phyloP scores from a whole-genome alignment of 2,329 filamentous ascomycete species.

The Falciphora oryzae region DNA sequence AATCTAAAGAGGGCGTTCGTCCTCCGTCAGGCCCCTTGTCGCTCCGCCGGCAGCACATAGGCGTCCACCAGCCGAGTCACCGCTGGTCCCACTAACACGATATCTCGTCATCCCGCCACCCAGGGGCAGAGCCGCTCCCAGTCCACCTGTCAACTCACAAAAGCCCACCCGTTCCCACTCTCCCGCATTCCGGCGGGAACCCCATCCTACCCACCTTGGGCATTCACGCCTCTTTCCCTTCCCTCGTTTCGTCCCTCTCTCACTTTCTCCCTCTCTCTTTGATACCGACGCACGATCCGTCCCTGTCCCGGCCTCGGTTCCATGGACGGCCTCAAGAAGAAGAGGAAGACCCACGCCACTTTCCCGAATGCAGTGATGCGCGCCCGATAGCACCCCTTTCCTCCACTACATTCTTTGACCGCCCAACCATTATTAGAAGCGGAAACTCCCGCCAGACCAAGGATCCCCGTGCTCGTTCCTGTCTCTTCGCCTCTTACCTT shows the following conservation, averaged over 20 bases:
- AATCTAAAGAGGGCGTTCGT: background rate
- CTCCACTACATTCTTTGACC: background rate
- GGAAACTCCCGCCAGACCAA: background rate
- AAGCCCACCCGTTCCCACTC: constrained; percentile 1
- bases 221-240: background rate
- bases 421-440: background rate
- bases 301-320: constrained; percentile 7
- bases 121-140: constrained; percentile 7
- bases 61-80: constrained; percentile 2
- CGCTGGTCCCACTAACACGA: background rate
- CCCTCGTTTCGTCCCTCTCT: background rate
- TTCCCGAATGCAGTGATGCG: constrained; percentile 2
- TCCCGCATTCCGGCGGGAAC: background rate
- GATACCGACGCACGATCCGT: background rate
- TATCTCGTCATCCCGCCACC: constrained; percentile 4
- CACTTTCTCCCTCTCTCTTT: background rate
- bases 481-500: background rate
- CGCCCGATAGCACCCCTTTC: background rate
- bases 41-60: background rate
- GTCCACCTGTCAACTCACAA: constrained; percentile 1
- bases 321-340: constrained; percentile 17
- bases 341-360: background rate
- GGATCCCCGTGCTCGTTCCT: background rate
- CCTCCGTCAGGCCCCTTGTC: background rate
- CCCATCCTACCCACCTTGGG: background rate